phyloP scores from a whole-genome alignment of 2,329 filamentous ascomycete species.

The Claviceps sp. region DNA sequence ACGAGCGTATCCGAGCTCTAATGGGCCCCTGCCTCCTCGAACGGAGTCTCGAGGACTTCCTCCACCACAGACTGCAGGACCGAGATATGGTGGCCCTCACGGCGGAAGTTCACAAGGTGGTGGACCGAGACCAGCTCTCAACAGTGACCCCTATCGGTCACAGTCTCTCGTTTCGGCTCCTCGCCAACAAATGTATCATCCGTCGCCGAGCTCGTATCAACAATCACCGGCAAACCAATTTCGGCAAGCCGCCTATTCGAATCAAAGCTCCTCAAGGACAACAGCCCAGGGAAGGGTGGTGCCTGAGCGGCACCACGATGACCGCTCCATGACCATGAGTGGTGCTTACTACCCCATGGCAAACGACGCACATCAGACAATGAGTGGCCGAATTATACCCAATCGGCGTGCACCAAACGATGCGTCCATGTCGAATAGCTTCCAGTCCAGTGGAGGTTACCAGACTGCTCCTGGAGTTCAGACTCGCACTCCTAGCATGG shows the following conservation, averaged over 20 bases:
- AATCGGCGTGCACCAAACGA: conserved; percentile 42
- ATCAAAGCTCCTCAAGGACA: conserved; percentile 55
- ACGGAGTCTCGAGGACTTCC: conserved; percentile 46
- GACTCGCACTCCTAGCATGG: conserved; percentile 49
- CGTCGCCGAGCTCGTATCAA: conserved; percentile 47
- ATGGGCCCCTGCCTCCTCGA: conserved; percentile 43
- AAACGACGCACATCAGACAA: conserved; percentile 73
- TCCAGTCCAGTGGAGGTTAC: conserved; percentile 24
- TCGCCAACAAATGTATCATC: conserved; percentile 60
- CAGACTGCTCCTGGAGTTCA: conserved; percentile 36
- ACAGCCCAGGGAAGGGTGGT: conserved; percentile 87
- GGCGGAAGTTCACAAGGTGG: conserved; percentile 51
- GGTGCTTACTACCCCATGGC: conserved; percentile 58
- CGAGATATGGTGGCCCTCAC: conserved; percentile 34
- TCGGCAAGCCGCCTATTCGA: conserved; percentile 60
- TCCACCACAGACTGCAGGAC: conserved; percentile 26
- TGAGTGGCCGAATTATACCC: conserved; percentile 85
- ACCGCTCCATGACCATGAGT: conserved; percentile 93
- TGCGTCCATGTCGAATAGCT: conserved; percentile 23
- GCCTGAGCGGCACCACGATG: conserved; percentile 79
- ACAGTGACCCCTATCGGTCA: conserved; percentile 78
- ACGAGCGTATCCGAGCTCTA: conserved; percentile 31
- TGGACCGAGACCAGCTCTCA: conserved; percentile 56
- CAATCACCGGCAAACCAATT: conserved; percentile 60
- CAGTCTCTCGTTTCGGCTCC: conserved; percentile 74